Conservation (phyloP, 164 flowering plant species). For the Sextonia rubra region DNA sequence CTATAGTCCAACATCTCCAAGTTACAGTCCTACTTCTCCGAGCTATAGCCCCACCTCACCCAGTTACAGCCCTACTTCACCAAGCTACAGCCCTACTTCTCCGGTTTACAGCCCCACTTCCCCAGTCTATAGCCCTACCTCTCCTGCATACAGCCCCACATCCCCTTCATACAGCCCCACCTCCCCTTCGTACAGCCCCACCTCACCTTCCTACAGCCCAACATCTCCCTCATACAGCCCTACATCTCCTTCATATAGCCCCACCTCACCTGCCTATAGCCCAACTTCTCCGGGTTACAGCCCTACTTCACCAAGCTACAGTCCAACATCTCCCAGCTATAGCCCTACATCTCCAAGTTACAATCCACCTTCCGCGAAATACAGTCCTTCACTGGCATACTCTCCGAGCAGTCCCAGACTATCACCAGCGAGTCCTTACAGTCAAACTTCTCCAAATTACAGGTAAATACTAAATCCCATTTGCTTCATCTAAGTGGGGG, state of each 20-base stretch:
- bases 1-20: slow-evolving; percentile 76
- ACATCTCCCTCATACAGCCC: slow-evolving; percentile 95
- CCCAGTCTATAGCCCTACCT: slow-evolving; percentile 84
- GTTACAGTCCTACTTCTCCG: slow-evolving; percentile 83
- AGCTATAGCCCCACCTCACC: slow-evolving; percentile 88
- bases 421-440: slow-evolving; percentile 82
- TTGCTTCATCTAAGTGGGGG: background rate
- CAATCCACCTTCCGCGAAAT: slow-evolving; percentile 57
- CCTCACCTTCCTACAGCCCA: slow-evolving; percentile 90
- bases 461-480: slow-evolving; percentile 37
- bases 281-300: slow-evolving; percentile 86
- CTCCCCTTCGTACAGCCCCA: slow-evolving; percentile 89
- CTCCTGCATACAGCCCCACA: slow-evolving; percentile 86
- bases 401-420: slow-evolving; percentile 90
- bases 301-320: slow-evolving; percentile 77
- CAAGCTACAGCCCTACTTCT: slow-evolving; percentile 82
- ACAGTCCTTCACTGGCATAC: slow-evolving; percentile 62
- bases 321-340: slow-evolving; percentile 78
- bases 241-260: slow-evolving; percentile 85
- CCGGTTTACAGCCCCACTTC: slow-evolving; percentile 87
- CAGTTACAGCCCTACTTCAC: slow-evolving; percentile 83
- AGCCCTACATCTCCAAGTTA: slow-evolving; percentile 68
- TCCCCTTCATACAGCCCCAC: slow-evolving; percentile 94
- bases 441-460: slow-evolving; percentile 89
- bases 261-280: slow-evolving; percentile 82